These are phyloP conservation scores for Lycium ferocissimum DNA, from an alignment of 257 asterid species.

Conservation along the genomic window DNA sequence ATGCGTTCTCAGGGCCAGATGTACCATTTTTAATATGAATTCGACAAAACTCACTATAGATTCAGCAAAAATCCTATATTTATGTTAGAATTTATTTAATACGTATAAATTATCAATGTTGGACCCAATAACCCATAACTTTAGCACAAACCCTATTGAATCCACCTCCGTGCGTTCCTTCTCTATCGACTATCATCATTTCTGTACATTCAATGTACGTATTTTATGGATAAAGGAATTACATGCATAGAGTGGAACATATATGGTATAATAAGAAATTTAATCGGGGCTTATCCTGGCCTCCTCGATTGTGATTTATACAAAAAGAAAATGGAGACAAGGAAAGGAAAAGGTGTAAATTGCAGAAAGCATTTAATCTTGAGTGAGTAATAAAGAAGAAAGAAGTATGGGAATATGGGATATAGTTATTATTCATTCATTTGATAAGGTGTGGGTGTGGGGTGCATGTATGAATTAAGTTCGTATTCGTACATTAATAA, in stretches of 20 bases:
- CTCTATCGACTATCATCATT: too few relatives aligned
- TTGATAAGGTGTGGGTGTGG: not conserved
- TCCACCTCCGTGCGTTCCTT: not conserved
- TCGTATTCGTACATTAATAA: not conserved
- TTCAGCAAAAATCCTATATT: too few relatives aligned
- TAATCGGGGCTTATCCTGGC: not conserved
- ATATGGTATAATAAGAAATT: not conserved
- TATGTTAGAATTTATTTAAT: too few relatives aligned
- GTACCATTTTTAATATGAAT: too few relatives aligned
- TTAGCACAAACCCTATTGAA: too few relatives aligned
- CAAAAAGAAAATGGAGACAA: not conserved
- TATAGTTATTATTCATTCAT: not conserved
- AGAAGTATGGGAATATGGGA: not conserved
- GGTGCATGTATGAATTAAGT: not conserved
- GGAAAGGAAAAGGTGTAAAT: not conserved
- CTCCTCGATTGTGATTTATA: not conserved
- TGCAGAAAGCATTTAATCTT: not conserved
- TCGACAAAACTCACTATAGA: too few relatives aligned
- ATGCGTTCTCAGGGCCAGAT: too few relatives aligned
- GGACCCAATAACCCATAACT: too few relatives aligned
- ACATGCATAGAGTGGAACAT: not conserved
- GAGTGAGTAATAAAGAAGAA: not conserved
- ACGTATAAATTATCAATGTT: too few relatives aligned
- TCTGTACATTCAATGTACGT: not conserved
- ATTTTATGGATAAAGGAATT: too few relatives aligned